phyloP scores from a whole-genome alignment of 2,329 filamentous ascomycete genomes.

The Trichoderma atrobrunneum region DNA sequence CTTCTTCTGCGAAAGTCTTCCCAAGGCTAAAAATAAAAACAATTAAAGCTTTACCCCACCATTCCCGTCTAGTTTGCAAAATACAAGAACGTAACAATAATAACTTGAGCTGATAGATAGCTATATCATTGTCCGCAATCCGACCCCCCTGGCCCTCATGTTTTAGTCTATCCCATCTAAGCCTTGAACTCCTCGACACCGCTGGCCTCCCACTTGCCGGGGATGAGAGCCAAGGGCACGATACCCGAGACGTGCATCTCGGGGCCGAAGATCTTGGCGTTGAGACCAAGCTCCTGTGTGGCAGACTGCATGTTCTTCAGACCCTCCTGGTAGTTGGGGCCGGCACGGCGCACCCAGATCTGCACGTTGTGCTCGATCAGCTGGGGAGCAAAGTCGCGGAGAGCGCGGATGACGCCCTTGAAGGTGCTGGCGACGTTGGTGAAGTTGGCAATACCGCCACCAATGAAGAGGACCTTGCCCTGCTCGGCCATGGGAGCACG shows the following conservation, averaged over 20 bases:
- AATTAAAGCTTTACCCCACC: conserved; percentile 25
- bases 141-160: conserved; percentile 19
- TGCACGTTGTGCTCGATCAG: conserved; percentile 95
- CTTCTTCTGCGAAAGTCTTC: conserved; percentile 14
- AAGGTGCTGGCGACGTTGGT: conserved; percentile 99
- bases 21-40: conserved; percentile 12
- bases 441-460: conserved; percentile 99
- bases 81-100: conserved; percentile 32
- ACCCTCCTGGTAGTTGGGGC: conserved; percentile 99
- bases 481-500: conserved; percentile 79
- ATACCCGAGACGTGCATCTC: conserved; percentile 98
- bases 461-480: conserved; percentile 99
- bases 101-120: conserved; percentile 15
- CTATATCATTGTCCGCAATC: conserved; percentile 17
- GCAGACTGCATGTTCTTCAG: conserved; percentile 99
- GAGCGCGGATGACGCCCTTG: conserved; percentile 97
- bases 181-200: conserved; percentile 59
- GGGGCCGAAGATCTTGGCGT: conserved; percentile 61
- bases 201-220: conserved; percentile 62
- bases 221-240: conserved; percentile 81
- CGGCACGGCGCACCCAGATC: conserved; percentile 86
- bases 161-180: conserved; percentile 35
- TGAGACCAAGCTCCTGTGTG: conserved; percentile 84
- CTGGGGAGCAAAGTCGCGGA: conserved; percentile 81
- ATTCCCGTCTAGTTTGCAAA: conserved; percentile 35